phyloP scores from a whole-genome alignment of 108 stramenopile species.

The Cyclotella sp. region DNA sequence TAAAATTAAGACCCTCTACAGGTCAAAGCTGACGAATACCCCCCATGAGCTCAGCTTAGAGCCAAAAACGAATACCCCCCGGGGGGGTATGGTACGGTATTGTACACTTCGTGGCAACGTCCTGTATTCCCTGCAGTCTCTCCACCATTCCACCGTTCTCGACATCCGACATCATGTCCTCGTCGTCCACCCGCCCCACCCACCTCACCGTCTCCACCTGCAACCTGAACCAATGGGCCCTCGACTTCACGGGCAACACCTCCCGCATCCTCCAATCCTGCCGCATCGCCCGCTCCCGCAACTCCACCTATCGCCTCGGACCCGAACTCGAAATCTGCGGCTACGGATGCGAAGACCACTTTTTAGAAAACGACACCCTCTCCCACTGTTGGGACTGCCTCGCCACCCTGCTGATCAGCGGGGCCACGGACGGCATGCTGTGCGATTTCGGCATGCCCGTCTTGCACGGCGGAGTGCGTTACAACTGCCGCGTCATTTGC shows the following conservation, averaged over 20 bases:
- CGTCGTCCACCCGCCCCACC: neutral
- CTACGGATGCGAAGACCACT: slow-evolving; percentile 99
- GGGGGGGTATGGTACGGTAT: too few relatives aligned
- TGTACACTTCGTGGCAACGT: too few relatives aligned
- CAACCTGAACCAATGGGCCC: slow-evolving; percentile 98
- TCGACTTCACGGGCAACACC: slow-evolving; percentile 97
- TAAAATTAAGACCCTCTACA: too few relatives aligned
- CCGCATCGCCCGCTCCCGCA: slow-evolving; percentile 69
- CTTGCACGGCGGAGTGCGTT: slow-evolving; percentile 83
- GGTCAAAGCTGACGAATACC: too few relatives aligned
- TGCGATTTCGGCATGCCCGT: slow-evolving; percentile 99
- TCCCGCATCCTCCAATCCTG: slow-evolving; percentile 85
- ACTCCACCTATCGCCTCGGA: slow-evolving; percentile 93
- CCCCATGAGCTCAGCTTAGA: too few relatives aligned
- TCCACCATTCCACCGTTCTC: neutral
- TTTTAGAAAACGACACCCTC: slow-evolving; percentile 96
- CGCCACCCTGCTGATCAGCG: slow-evolving; percentile 67
- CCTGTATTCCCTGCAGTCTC: too few relatives aligned
- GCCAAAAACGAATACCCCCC: too few relatives aligned
- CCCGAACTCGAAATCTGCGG: slow-evolving; percentile 97
- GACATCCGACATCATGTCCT: neutral
- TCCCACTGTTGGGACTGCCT: slow-evolving; percentile 94
- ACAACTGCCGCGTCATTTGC: slow-evolving; percentile 96
- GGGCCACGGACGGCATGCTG: slow-evolving; percentile 85
- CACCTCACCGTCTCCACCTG: slow-evolving; percentile 94